A percentile compares a stretch with the other conserved stretches of the same genome.
These are phyloP conservation scores for Pythium brassicae DNA, from an alignment of 352 stramenopile genomes.

Conservation along the genomic window DNA sequence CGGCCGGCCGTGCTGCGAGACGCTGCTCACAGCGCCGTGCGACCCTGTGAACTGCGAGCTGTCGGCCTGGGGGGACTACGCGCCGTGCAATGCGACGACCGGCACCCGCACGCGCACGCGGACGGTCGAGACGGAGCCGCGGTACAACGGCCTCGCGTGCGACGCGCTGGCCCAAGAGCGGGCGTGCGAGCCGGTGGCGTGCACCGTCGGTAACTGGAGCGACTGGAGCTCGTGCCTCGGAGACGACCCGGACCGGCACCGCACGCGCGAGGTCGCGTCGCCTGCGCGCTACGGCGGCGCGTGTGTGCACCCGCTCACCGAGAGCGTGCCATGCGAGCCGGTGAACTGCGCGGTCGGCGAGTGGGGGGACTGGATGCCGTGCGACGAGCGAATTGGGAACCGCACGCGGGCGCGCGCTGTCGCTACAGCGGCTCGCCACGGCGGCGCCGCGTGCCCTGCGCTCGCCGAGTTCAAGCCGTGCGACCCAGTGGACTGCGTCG, in stretches of 20 bases:
- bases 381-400: conserved; percentile 30
- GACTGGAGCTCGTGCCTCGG: conserved; percentile 48
- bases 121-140: conserved; percentile 15
- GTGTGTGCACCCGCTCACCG: conserved; percentile 24
- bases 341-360: conserved; percentile 34
- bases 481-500: conserved; percentile 38
- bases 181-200: conserved; percentile 40
- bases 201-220: conserved; percentile 33
- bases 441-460: conserved; percentile 24
- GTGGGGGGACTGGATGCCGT: conserved; percentile 43
- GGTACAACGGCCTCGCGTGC: conserved; percentile 45
- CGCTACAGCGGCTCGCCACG: conserved; percentile 17
- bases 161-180: conserved; percentile 30
- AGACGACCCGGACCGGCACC: conserved; percentile 36
- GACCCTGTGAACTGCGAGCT: conserved; percentile 48
- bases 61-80: conserved; percentile 37
- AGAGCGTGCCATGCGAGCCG: conserved; percentile 33
- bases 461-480: conserved; percentile 34
- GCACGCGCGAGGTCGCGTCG: conserved; percentile 29
- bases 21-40: conserved; percentile 29
- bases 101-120: conserved; percentile 36
- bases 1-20: conserved; percentile 20
- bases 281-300: conserved; percentile 26
- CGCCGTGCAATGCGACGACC: conserved; percentile 28
- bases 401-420: conserved; percentile 34